A percentile compares a stretch with the other conserved stretches of the same genome.
These are phyloP conservation scores for Rhizoclosmatium globosum DNA, from an alignment of 192 early-diverging fungal genomes.

Conservation along the genomic window DNA sequence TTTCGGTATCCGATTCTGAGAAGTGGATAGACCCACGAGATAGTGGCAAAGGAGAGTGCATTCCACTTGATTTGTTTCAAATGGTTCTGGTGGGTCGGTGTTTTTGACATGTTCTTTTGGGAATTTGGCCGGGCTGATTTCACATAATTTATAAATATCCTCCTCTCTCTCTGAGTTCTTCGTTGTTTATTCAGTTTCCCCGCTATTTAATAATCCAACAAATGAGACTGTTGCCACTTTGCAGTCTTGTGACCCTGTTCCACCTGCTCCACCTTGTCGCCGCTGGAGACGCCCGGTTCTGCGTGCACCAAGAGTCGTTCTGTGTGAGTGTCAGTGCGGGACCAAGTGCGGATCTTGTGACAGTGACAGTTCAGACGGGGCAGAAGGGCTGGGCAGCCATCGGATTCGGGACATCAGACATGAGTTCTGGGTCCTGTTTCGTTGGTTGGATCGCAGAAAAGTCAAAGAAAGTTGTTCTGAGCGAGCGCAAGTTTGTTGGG, in stretches of 20 bases:
- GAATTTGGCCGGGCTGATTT: too few relatives aligned
- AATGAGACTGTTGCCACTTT: too few relatives aligned
- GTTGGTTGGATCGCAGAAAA: not conserved
- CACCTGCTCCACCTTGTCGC: too few relatives aligned
- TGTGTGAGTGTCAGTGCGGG: not conserved
- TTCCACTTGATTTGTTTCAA: slow-evolving; percentile 16
- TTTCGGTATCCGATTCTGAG: slow-evolving; percentile 18
- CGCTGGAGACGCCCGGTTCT: not conserved
- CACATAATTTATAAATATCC: too few relatives aligned
- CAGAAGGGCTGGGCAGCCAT: not conserved
- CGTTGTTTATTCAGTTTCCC: too few relatives aligned
- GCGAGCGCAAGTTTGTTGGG: not conserved
- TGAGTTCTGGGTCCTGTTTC: not conserved
- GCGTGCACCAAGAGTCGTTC: not conserved
- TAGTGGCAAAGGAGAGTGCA: slow-evolving; percentile 24
- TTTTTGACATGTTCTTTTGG: too few relatives aligned
- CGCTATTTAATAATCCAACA: too few relatives aligned
- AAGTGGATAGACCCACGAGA: slow-evolving; percentile 32
- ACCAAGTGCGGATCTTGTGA: not conserved
- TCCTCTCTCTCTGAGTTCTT: too few relatives aligned
- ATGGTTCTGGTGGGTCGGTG: too few relatives aligned
- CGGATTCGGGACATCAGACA: not conserved
- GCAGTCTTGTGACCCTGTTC: too few relatives aligned
- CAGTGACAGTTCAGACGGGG: not conserved
- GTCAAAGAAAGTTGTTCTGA: not conserved